phyloP scores from a whole-genome alignment of 2,329 filamentous ascomycete genomes.

The Gaeumannomyces tritici region DNA sequence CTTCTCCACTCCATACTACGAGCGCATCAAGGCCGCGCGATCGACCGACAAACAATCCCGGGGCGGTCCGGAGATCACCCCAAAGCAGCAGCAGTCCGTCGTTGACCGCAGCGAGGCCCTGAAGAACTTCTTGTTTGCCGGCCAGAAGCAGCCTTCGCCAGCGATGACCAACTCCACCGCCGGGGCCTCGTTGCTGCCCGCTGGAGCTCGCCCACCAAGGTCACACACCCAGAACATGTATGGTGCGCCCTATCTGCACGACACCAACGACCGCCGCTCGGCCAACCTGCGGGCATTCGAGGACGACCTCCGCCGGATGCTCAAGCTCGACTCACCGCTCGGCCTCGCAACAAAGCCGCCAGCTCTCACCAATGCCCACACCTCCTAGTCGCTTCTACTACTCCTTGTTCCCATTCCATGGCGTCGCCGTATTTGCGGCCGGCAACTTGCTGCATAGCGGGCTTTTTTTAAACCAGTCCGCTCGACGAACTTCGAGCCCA shows the following conservation, averaged over 20 bases:
- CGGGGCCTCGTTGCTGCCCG: slow-evolving; percentile 1
- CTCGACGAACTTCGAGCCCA: too few species aligned
- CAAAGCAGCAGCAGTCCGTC: slow-evolving; percentile 12
- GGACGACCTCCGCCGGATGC: slow-evolving; percentile 40
- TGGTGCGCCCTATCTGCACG: slow-evolving; percentile 7
- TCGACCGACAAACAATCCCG: slow-evolving; percentile 17
- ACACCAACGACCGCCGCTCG: slow-evolving; percentile 13
- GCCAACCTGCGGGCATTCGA: slow-evolving; percentile 40
- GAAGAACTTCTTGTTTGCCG: slow-evolving; percentile 46
- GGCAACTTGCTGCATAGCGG: too few species aligned
- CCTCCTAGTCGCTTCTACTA: not conserved
- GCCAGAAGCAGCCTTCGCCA: slow-evolving; percentile 14
- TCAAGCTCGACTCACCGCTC: slow-evolving; percentile 27
- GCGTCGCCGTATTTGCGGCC: too few species aligned
- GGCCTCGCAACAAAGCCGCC: slow-evolving; percentile 4
- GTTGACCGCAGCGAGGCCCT: slow-evolving; percentile 37
- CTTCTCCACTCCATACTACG: slow-evolving; percentile 57
- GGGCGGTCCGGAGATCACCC: slow-evolving; percentile 6
- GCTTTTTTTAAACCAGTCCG: too few species aligned
- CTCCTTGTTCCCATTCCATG: too few species aligned
- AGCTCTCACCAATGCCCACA: slow-evolving; percentile 1
- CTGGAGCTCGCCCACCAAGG: not conserved
- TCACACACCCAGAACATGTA: slow-evolving; percentile 6
- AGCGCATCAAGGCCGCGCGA: slow-evolving; percentile 49
- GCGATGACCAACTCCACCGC: slow-evolving; percentile 3